Evolutionary conservation across 2,329 filamentous ascomycete genomes (phyloP), one percentile per base, ranked within the genome.

Genomic region (Ceratocystis albifundus): DNA sequence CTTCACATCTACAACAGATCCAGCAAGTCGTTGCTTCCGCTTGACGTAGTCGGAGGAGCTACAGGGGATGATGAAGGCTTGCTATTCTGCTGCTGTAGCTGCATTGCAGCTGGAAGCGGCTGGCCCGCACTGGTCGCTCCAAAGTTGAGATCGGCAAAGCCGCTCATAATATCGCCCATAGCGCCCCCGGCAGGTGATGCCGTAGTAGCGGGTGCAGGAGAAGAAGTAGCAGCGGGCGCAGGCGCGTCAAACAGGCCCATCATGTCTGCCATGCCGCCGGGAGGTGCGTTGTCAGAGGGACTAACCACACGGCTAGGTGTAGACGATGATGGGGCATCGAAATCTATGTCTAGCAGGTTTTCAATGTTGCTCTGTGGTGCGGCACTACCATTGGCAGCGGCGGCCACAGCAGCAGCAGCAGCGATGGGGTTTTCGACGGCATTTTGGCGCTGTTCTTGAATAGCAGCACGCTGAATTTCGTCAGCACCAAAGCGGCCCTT

Each of bases 281-380:
- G 78, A 2, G 74, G 66, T 12, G 72, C 73, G 67, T 73, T 75
- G 30, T 73, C 77, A 5, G 79, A 75, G 2, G 88, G 88, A 70
- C 86, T 89, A 46, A 82, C 83, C 25, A 87, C 80, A 64, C 88
- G 79, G 69, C 88, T 85, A 3, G 88, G 88, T 36, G 88, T 90
- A 48, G 82, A 84, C 12, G 89, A 93, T n/a, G 94, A 93, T 2
- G 93, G 93, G 2, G 89, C 92, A 73, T 97, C 94, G 73, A 96
- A 96, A 75, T 96, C 91, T 72, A 96, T 96, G 72, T 99, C 94
- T 66, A 99, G 82, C 22, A 99, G 80, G 74, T 97, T 99, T 76
- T 99, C 94, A 70, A 93, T 83, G 72, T 96, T 96, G 78, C 77
- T 88, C 74, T 91, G 87, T 5, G 82, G 73, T 30, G 79, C 73